phyloP scores from a whole-genome alignment of 2,329 filamentous ascomycete species.

The Pyrenophora seminiperda region DNA sequence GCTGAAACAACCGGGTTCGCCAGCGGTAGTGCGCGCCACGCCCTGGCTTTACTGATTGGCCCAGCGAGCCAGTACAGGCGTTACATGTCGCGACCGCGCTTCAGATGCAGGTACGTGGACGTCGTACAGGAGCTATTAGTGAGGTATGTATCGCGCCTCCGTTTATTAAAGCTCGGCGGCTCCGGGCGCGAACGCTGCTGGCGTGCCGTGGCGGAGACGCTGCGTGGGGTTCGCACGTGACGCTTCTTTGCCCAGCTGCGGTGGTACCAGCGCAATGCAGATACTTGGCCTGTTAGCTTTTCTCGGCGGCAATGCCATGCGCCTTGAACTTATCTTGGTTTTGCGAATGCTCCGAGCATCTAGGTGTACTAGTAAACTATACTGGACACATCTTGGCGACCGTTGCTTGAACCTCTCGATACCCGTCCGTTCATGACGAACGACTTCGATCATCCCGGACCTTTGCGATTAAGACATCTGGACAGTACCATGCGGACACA shows the following conservation, averaged over 20 bases:
- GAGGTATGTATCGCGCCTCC: constrained; percentile 14
- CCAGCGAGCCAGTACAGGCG: constrained; percentile 1
- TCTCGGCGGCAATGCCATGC: neutral
- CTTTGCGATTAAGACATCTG: neutral
- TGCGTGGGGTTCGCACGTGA: constrained; percentile 13
- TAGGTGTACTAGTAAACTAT: no score
- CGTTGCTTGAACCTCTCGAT: neutral
- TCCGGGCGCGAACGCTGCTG: constrained; percentile 4
- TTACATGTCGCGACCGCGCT: constrained; percentile 30
- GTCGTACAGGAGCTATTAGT: constrained; percentile 21
- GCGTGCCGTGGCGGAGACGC: neutral
- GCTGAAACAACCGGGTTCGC: constrained; percentile 29
- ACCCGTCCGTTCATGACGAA: neutral
- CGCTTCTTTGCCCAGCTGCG: neutral
- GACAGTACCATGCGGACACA: neutral
- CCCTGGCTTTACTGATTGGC: constrained; percentile 21
- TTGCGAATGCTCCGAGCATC: neutral
- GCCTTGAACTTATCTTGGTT: constrained; percentile 1
- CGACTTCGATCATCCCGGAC: constrained; percentile 5
- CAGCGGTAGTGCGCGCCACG: constrained; percentile 11
- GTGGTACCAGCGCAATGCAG: neutral
- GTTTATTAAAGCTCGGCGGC: constrained; percentile 12
- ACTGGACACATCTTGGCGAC: constrained; percentile 8
- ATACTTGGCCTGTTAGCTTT: constrained; percentile 8
- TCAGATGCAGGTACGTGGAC: constrained; percentile 21